Base-by-base conservation (phyloP, 768 basidiomycete species). In the Russula virescens region DNA sequence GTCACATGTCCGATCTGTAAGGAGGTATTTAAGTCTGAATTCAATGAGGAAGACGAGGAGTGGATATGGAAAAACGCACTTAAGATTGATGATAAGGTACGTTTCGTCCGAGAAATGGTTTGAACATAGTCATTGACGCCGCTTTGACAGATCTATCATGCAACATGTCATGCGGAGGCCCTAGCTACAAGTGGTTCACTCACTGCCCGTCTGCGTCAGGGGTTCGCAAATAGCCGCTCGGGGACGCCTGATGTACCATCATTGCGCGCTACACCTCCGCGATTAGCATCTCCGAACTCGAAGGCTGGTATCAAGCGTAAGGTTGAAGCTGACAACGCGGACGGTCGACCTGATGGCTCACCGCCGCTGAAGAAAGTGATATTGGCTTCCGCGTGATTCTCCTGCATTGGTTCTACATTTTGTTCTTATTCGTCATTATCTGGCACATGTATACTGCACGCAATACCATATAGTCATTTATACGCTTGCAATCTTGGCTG, bases 11-110 rank as follows among this genome's bases (percentile, higher is more conserved):
- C 94, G 26, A 91, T 99, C 68, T 99, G 97, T 84, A 97, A 96
- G 79, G 96, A 99, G 75, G 75, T 73, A 60, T 80, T 98, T 73
- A 91, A 92, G 78, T 84, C 87, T 67, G 96, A 97, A 77, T 98
- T 91, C 72, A 74, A 87, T 60, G 94, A 98, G 72, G 95, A 97
- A 52, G 94, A 95, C 64, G 96, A 98, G 76, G 96, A 97, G 64
- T 98, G 95, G 95, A 89, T 97, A 14, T 99, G 94, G 94, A 84
- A 82, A 71, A 96, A 99, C 71, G 93, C 95, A 0, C 79, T 92
- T 21, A 83, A 80, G 73, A 86, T 87, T 64, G 91, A 96, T 66
- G 89, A 89, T 61, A 83, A 83, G 78, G 94, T 94, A 72, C 58
- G 86, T n/a, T 26, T 46, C 55, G n/a, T 62, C 31, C 13, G 43